Conservation (phyloP, 441 rosid species). For the Raphanus hybrid region DNA sequence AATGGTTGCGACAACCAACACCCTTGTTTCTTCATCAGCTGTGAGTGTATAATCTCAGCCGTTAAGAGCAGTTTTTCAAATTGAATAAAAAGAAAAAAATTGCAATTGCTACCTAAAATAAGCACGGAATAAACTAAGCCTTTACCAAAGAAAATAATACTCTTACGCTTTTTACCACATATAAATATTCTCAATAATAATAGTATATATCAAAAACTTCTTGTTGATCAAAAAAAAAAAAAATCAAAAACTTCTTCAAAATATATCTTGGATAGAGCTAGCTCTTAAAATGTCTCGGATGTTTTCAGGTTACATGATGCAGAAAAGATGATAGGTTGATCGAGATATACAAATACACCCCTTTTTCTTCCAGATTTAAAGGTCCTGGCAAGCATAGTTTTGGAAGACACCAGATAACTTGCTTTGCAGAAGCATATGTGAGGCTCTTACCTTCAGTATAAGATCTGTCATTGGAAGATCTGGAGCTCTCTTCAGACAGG, state of each 20-base stretch:
- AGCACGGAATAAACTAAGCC: slow-evolving; percentile 24
- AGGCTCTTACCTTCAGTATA: slow-evolving; percentile 69
- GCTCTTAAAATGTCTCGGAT: slow-evolving; percentile 17
- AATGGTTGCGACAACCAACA: slow-evolving; percentile 89
- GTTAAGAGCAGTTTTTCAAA: slow-evolving; percentile 31
- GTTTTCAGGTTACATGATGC: slow-evolving; percentile 29
- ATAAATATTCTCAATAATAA: slow-evolving; percentile 12
- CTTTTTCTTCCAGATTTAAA: not conserved
- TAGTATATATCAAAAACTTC: slow-evolving; percentile 18
- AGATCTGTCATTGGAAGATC: slow-evolving; percentile 57
- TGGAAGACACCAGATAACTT: slow-evolving; percentile 27
- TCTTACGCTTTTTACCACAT: slow-evolving; percentile 17
- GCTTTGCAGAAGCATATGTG: slow-evolving; percentile 14
- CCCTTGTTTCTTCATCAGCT: slow-evolving; percentile 88
- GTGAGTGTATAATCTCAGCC: slow-evolving; percentile 38
- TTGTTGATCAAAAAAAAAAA: too few species aligned
- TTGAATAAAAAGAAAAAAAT: slow-evolving; percentile 24
- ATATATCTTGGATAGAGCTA: slow-evolving; percentile 25
- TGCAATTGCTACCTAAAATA: slow-evolving; percentile 21
- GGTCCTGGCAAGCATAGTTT: slow-evolving; percentile 17
- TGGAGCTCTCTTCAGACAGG: slow-evolving; percentile 74
- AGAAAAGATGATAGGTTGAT: slow-evolving; percentile 28
- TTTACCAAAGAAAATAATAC: slow-evolving; percentile 13
- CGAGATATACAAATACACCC: slow-evolving; percentile 8
- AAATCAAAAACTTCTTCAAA: not conserved